A percentile compares a stretch with the other conserved stretches of the same genome.
Conservation (phyloP, 2,329 filamentous ascomycete species). For the Gyromitra esculenta region DNA sequence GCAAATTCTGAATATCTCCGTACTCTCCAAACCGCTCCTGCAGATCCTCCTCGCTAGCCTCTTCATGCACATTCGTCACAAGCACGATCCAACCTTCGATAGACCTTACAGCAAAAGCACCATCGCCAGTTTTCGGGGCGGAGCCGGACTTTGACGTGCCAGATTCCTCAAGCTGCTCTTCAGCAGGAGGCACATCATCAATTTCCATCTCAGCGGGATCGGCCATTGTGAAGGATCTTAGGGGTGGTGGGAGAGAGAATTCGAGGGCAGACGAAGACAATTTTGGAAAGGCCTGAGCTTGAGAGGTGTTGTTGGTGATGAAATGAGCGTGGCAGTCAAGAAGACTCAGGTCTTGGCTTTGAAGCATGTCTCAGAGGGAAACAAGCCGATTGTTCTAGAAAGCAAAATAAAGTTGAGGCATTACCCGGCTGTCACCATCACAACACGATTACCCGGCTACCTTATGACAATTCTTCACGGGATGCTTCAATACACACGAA, state of each 20-base stretch:
- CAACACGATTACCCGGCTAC: conserved; percentile 20
- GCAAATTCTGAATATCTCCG: conserved; percentile 86
- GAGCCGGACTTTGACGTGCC: conserved; percentile 37
- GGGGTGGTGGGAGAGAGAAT: background rate
- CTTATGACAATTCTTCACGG: background rate
- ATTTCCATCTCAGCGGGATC: conserved; percentile 53
- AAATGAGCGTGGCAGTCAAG: conserved; percentile 30
- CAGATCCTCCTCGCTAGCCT: conserved; percentile 83
- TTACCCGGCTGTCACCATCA: conserved; percentile 37
- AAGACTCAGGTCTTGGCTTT: conserved; percentile 26
- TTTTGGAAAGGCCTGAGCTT: conserved; percentile 13
- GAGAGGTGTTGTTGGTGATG: conserved; percentile 6
- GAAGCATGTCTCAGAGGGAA: conserved; percentile 34
- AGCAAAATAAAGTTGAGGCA: background rate
- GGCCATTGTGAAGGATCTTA: conserved; percentile 33
- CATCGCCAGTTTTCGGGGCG: conserved; percentile 48
- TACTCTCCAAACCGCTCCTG: conserved; percentile 84
- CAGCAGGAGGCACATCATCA: conserved; percentile 46
- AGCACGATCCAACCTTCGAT: conserved; percentile 92
- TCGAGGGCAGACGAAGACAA: background rate
- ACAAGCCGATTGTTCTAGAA: conserved; percentile 20
- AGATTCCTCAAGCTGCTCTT: conserved; percentile 43
- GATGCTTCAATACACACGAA: background rate
- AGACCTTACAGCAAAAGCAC: conserved; percentile 80
- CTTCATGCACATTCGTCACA: conserved; percentile 87